Base-by-base conservation (phyloP, 495 filamentous ascomycete genomes). In the Aspergillus ellipticus region DNA sequence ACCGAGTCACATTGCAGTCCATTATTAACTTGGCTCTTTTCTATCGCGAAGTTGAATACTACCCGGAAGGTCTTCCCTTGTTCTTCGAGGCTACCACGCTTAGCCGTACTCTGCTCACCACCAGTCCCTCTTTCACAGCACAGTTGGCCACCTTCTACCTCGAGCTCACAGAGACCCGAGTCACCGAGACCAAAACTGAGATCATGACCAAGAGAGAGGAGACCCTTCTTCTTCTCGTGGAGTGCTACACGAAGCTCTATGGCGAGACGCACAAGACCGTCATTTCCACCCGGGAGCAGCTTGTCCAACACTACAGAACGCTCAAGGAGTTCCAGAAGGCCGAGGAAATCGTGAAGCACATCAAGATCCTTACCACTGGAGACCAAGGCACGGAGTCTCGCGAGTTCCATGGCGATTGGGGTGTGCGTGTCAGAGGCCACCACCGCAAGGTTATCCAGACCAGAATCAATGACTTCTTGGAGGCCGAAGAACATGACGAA, bases 191-290 rank as follows among this genome's bases (percentile, higher is more conserved):
- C n/a, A 72, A 66, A 51, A 71, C 69, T 3, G 70, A 73, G 2
- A 65, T 75, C 50, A 75, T 75, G 72, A 42, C 58, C 24, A 62
- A 64, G 52, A 65, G 72, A 4, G 70, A 72, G 56, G 58, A 72
- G 54, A 57, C 66, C 10, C 59, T 72, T 10, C 21, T 65, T 2
- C 54, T 73, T 3, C 49, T 73, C 3, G 53, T 73, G 2, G 70
- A 75, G 54, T 65, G 61, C 60, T 73, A 70, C 62, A 70, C 70
- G 56, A 39, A 64, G 0, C 67, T 72, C 58, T 70, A 73, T 39
- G 69, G 67, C 6, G 57, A 57, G 6, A 70, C 49, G n/a, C 69
- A 67, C 5, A 68, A 74, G 57, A 66, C 66, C 37, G 70, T 73
- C 3, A 56, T 70, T 15, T 52, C 51, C 17, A 64, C 66, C 8